phyloP scores from a whole-genome alignment of 108 stramenopile genomes.

The Aurantiochytrium sp. region DNA sequence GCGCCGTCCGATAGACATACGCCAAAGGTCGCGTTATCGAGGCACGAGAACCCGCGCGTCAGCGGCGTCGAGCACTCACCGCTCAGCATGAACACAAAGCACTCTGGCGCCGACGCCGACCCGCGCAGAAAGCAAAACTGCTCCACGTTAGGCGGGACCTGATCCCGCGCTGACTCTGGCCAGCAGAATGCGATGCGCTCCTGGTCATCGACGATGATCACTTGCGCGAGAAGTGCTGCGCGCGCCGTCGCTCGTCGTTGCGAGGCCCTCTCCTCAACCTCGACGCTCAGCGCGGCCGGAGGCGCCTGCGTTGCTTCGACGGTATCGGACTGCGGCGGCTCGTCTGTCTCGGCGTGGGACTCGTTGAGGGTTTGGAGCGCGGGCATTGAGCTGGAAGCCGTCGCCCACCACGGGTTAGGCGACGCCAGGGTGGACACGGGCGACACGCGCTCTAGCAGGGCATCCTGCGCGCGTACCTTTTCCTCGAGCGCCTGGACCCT shows the following conservation, averaged over 20 bases:
- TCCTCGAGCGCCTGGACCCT: not conserved
- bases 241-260: not conserved
- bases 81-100: slow-evolving; percentile 14
- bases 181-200: not conserved
- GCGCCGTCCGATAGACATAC: not conserved
- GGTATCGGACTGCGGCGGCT: too few relatives aligned
- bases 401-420: not conserved
- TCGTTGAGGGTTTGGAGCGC: too few relatives aligned
- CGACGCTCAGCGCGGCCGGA: not conserved
- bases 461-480: not conserved
- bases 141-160: not conserved
- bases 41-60: not conserved
- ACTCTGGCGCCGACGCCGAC: too few relatives aligned
- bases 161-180: not conserved
- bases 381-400: not conserved
- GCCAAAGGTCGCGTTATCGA: not conserved
- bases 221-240: not conserved
- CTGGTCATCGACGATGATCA: not conserved
- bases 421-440: not conserved
- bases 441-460: not conserved
- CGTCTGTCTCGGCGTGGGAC: too few relatives aligned
- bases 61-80: not conserved
- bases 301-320: too few relatives aligned
- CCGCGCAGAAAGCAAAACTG: not conserved
- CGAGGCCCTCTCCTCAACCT: not conserved